phyloP scores from a whole-genome alignment of 441 rosid genomes.

The Erodium chrysanthum region DNA sequence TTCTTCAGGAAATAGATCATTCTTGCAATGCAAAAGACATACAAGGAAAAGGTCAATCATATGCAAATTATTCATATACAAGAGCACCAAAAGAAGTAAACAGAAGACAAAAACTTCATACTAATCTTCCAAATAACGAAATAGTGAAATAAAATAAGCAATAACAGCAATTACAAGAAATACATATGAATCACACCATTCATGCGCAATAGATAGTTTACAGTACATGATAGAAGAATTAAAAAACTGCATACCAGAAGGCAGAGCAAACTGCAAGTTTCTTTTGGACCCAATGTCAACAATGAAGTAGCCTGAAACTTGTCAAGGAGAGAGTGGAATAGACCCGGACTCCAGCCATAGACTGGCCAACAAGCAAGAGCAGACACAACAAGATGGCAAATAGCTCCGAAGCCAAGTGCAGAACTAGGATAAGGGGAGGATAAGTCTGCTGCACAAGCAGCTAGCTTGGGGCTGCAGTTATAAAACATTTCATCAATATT shows the following conservation, averaged over 20 bases:
- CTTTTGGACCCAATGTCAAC: constrained; percentile 87
- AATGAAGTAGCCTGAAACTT: constrained; percentile 64
- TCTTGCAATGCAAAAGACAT: constrained; percentile 41
- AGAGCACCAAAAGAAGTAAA: constrained; percentile 3
- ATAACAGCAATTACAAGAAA: not conserved
- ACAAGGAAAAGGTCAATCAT: constrained; percentile 23
- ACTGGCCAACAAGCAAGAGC: constrained; percentile 94
- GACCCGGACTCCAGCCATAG: constrained; percentile 91
- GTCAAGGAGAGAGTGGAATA: constrained; percentile 72
- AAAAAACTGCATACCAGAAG: constrained; percentile 58
- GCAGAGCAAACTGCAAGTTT: constrained; percentile 87
- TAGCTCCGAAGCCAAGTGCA: constrained; percentile 92
- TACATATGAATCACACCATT: not conserved
- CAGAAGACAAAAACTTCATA: not conserved
- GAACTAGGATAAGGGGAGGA: constrained; percentile 78
- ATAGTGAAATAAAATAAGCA: constrained; percentile 4
- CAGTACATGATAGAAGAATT: constrained; percentile 10
- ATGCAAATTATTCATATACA: not conserved
- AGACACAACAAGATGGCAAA: constrained; percentile 85
- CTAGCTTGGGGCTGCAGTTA: constrained; percentile 81
- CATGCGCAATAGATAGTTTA: not conserved
- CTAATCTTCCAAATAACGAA: not conserved
- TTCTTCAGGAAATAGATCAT: constrained; percentile 88
- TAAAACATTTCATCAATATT: not conserved
- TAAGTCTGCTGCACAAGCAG: constrained; percentile 87